These are phyloP conservation scores for Sporothrix brasiliensis DNA, from an alignment of 2,329 filamentous ascomycete species.

Conservation along the genomic window DNA sequence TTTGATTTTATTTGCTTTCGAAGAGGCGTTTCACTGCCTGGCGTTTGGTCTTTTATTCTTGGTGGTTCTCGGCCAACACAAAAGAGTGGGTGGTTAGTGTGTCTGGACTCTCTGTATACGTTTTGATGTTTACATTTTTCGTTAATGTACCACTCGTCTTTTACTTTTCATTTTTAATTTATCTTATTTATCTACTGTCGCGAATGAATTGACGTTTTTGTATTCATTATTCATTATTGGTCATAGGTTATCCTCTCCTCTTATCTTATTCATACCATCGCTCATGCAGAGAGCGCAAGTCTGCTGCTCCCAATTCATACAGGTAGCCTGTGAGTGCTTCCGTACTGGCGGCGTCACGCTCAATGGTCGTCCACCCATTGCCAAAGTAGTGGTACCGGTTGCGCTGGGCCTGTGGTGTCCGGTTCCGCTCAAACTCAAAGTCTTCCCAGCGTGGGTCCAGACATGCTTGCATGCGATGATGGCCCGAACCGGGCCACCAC, in stretches of 20 bases:
- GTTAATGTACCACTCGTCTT: neutral
- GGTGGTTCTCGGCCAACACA: neutral
- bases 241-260: neutral
- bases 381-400: slow-evolving; percentile 33
- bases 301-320: neutral
- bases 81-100: slow-evolving; percentile 2
- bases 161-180: neutral
- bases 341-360: neutral
- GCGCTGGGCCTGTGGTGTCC: neutral
- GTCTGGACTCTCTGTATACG: slow-evolving; percentile 4
- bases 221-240: slow-evolving; percentile 2
- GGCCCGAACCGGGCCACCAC: slow-evolving; percentile 35
- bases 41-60: neutral
- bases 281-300: slow-evolving; percentile 18
- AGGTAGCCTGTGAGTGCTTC: neutral
- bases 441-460: slow-evolving; percentile 34
- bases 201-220: neutral
- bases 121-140: neutral
- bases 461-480: slow-evolving; percentile 26
- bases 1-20: slow-evolving; percentile 6
- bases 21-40: neutral
- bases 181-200: neutral
- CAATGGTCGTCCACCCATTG: slow-evolving; percentile 29
- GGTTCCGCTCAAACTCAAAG: slow-evolving; percentile 29
- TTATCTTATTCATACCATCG: slow-evolving; percentile 15